A percentile compares a stretch with the other conserved stretches of the same genome.
Conservation (phyloP, 208 protist species). For the Acanthamoeba triangularis region DNA sequence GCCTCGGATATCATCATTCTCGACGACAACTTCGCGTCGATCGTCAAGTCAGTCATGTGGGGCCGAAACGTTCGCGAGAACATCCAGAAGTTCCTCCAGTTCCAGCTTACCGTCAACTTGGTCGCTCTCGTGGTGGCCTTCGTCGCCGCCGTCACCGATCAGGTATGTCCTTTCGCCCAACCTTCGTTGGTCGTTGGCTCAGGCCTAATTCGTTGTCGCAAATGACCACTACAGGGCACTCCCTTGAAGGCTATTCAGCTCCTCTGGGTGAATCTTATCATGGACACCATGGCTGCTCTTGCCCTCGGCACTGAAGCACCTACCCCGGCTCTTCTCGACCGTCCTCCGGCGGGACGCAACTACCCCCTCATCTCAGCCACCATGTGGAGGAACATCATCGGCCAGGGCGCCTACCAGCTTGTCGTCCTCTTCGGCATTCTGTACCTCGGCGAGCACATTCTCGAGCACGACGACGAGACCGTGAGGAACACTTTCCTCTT, state of each 20-base stretch:
- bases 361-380: conserved; percentile 93
- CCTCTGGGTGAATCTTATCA: conserved; percentile 99
- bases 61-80: conserved; percentile 99
- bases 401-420: conserved; percentile 91
- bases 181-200: conserved; percentile 44
- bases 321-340: conserved; percentile 85
- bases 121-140: conserved; percentile 96
- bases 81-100: conserved; percentile 99
- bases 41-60: conserved; percentile 98
- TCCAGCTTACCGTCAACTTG: conserved; percentile 97
- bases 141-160: conserved; percentile 93
- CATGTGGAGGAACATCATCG: conserved; percentile 93
- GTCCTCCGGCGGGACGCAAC: conserved; percentile 90
- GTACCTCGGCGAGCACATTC: conserved; percentile 84
- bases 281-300: conserved; percentile 99
- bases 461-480: background rate
- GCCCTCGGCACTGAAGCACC: conserved; percentile 98
- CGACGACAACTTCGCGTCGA: conserved; percentile 99
- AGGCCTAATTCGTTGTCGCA: no score
- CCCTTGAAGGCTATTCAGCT: conserved; percentile 97
- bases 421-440: conserved; percentile 84
- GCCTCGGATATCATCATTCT: conserved; percentile 96
- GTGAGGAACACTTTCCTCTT: conserved; percentile 92
- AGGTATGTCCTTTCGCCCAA: conserved; percentile 64
- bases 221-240: conserved; percentile 62